A percentile compares a stretch with the other conserved stretches of the same genome.
Evolutionary conservation across 2,329 filamentous ascomycete genomes (phyloP).

Genomic region (Annulohypoxylon truncatum): DNA sequence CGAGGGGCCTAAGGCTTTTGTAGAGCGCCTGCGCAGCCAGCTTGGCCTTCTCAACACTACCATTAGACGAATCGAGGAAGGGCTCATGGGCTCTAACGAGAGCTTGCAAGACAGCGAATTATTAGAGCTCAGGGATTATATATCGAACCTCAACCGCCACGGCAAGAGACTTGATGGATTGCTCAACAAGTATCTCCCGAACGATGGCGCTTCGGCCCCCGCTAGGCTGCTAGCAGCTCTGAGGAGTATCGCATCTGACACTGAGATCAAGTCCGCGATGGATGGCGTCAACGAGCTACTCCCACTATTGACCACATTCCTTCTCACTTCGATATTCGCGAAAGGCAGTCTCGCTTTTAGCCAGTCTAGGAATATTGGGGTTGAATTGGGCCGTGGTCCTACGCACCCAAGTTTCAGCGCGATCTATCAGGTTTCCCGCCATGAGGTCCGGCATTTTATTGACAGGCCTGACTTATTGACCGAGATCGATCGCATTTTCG

Average conservation of each 20-base stretch:
- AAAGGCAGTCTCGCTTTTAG: not conserved
- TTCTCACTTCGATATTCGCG: constrained; percentile 13
- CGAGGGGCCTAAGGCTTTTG: constrained; percentile 11
- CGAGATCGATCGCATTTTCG: constrained; percentile 4
- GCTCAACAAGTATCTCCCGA: constrained; percentile 19
- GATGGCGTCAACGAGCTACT: constrained; percentile 14
- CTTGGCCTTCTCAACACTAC: constrained; percentile 20
- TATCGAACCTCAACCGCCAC: constrained; percentile 17
- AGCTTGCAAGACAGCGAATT: constrained; percentile 8
- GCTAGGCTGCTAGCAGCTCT: constrained; percentile 13
- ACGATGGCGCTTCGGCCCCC: constrained; percentile 1
- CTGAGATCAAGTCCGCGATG: constrained; percentile 10
- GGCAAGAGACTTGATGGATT: constrained; percentile 10
- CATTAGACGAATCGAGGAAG: constrained; percentile 15
- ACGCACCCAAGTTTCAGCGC: not conserved
- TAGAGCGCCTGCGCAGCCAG: constrained; percentile 22
- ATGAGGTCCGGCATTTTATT: constrained; percentile 20
- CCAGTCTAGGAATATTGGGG: not conserved
- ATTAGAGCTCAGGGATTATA: not conserved
- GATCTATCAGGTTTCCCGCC: constrained; percentile 16
- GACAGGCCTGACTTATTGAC: constrained; percentile 6
- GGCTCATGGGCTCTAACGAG: constrained; percentile 3
- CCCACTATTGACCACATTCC: constrained; percentile 13
- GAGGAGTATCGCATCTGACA: constrained; percentile 11
- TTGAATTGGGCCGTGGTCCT: not conserved